Conservation (phyloP, 305 asterid species). For the Fraxinus greggii region DNA sequence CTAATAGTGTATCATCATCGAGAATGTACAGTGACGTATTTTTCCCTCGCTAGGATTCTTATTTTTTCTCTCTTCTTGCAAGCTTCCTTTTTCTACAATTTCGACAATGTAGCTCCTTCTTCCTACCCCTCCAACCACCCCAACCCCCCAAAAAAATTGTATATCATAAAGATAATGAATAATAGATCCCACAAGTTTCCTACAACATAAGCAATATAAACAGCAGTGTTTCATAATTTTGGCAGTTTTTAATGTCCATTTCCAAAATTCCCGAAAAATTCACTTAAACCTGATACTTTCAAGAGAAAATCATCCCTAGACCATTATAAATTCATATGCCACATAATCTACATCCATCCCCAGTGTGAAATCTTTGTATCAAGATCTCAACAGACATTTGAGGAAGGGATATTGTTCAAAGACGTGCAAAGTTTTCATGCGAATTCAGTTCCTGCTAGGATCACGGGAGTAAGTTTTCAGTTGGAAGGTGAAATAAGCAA, state of each 20-base stretch:
- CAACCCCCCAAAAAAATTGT: neutral
- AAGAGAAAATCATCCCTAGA: neutral
- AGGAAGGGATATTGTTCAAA: neutral
- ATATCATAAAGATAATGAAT: neutral
- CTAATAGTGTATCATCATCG: neutral
- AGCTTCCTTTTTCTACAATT: neutral
- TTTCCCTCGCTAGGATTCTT: neutral
- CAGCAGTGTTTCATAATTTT: neutral
- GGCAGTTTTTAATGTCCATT: neutral
- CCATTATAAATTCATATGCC: neutral
- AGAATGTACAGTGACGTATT: neutral
- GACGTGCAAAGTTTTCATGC: neutral
- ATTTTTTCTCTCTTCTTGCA: neutral
- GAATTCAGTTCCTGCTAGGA: neutral
- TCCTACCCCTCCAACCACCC: neutral
- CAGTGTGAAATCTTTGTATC: neutral
- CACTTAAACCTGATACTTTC: neutral
- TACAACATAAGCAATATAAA: neutral
- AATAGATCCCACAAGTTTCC: neutral
- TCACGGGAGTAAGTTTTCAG: neutral
- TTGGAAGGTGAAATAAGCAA: neutral
- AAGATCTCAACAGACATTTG: neutral
- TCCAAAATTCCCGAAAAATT: neutral
- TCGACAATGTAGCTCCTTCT: neutral
- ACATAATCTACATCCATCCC: neutral